These are phyloP conservation scores for Nepenthes mirabilis DNA, from an alignment of 148 eudicot genomes.

Conservation along the genomic window DNA sequence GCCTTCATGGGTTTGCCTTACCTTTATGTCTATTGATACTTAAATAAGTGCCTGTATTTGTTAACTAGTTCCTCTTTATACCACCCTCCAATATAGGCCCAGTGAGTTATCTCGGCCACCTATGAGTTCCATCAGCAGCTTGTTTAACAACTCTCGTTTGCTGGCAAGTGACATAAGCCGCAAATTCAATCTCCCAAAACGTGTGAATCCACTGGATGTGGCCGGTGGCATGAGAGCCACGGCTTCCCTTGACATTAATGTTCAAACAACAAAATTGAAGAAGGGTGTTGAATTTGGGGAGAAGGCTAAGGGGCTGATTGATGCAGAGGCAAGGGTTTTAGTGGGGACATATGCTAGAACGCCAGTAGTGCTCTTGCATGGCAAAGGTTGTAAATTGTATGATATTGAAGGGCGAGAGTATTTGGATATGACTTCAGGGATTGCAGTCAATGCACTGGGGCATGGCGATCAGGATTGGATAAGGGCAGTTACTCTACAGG, in stretches of 20 bases:
- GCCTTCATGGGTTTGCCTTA: too few relatives aligned
- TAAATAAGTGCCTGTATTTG: too few relatives aligned
- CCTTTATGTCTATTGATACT: too few relatives aligned
- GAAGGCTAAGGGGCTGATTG: slow-evolving; percentile 35
- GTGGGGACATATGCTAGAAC: slow-evolving; percentile 70
- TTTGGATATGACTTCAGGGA: slow-evolving; percentile 76
- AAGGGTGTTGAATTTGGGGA: slow-evolving; percentile 3
- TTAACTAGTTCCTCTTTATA: too few relatives aligned
- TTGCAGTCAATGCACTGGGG: slow-evolving; percentile 89
- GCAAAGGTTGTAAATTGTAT: slow-evolving; percentile 70
- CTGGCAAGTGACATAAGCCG: slow-evolving; percentile 20
- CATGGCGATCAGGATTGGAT: slow-evolving; percentile 45
- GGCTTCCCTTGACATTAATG: slow-evolving; percentile 24
- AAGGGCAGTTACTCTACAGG: slow-evolving; percentile 18
- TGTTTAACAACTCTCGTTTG: slow-evolving; percentile 6
- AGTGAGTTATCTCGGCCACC: too few relatives aligned
- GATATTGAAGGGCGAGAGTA: slow-evolving; percentile 76
- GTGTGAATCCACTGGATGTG: background rate
- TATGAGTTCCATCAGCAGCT: too few relatives aligned
- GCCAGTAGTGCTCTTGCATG: slow-evolving; percentile 56
- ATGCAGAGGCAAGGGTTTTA: slow-evolving; percentile 40
- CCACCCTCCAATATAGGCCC: too few relatives aligned
- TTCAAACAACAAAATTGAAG: slow-evolving; percentile 13
- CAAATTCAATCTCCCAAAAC: slow-evolving; percentile 6
- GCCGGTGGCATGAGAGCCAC: background rate